Evolutionary conservation across 805 yeast species (phyloP).

Genomic region (Metschnikowia noctiluminum): DNA sequence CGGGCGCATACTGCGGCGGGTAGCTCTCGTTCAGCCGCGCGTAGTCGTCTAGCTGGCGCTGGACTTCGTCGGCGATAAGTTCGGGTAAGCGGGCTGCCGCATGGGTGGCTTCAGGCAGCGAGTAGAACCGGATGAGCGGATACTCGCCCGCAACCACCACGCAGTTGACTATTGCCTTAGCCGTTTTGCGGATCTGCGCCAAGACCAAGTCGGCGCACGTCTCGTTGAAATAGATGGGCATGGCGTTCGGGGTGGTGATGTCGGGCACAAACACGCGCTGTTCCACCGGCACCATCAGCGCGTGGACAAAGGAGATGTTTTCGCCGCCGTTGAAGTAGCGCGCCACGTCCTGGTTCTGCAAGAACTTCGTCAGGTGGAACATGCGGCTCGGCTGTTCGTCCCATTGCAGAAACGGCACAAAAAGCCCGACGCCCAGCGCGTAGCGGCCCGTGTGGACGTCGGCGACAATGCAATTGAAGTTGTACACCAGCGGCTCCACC

Average conservation of each 20-base stretch:
- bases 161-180: slow-evolving; percentile 62
- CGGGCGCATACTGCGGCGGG: slow-evolving; percentile 49
- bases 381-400: slow-evolving; percentile 23
- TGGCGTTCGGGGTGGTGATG: slow-evolving; percentile 46
- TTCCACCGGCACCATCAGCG: slow-evolving; percentile 62
- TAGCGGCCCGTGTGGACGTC: slow-evolving; percentile 76
- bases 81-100: slow-evolving; percentile 61
- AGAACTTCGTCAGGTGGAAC: slow-evolving; percentile 23
- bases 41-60: slow-evolving; percentile 67
- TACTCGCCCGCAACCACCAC: slow-evolving; percentile 83
- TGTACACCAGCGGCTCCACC: slow-evolving; percentile 63
- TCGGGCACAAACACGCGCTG: slow-evolving; percentile 69
- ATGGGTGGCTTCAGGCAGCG: slow-evolving; percentile 46
- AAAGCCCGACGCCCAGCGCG: slow-evolving; percentile 66
- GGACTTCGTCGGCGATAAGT: slow-evolving; percentile 70
- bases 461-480: slow-evolving; percentile 71
- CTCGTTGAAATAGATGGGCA: slow-evolving; percentile 69
- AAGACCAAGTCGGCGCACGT: slow-evolving; percentile 60
- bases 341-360: slow-evolving; percentile 29
- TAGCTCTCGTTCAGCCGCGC: slow-evolving; percentile 65
- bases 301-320: slow-evolving; percentile 25
- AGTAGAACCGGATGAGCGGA: slow-evolving; percentile 77
- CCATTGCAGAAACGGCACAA: slow-evolving; percentile 51
- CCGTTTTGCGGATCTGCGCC: slow-evolving; percentile 54
- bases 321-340: slow-evolving; percentile 32